Conservation (phyloP, 2,329 filamentous ascomycete species). For the Paraphoma sp. region DNA sequence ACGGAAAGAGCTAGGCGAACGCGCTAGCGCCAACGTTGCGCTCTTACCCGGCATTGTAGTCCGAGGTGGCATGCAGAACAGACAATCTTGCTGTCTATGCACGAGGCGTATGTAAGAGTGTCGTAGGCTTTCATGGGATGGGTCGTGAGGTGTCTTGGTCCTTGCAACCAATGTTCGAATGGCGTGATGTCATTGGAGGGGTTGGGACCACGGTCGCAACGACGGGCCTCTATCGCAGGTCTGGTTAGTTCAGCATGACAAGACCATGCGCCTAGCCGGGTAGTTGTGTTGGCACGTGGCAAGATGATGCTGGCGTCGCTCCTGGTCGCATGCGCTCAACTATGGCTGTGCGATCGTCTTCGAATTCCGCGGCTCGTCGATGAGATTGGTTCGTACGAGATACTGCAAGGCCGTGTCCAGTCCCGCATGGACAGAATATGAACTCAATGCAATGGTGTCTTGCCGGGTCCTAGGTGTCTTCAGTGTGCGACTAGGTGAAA, state of each 20-base stretch:
- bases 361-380: neutral
- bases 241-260: neutral
- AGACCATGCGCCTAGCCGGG: neutral
- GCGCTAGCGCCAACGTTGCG: constrained; percentile 3
- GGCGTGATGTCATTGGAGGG: constrained; percentile 1
- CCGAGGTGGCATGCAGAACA: neutral
- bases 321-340: no score
- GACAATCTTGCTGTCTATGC: neutral
- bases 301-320: neutral
- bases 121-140: neutral
- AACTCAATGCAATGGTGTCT: no score
- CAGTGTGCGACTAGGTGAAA: constrained; percentile 67
- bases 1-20: constrained; percentile 5
- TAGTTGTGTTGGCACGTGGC: neutral
- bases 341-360: no score
- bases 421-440: no score
- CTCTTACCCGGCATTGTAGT: neutral
- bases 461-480: no score
- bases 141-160: neutral
- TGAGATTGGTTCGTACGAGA: no score
- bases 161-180: neutral
- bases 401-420: no score
- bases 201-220: neutral
- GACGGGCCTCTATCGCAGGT: neutral
- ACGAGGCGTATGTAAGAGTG: neutral